Evolutionary conservation across 371 early-diverging fungal species (phyloP).

Genomic region (Saksenaea vasiformis): DNA sequence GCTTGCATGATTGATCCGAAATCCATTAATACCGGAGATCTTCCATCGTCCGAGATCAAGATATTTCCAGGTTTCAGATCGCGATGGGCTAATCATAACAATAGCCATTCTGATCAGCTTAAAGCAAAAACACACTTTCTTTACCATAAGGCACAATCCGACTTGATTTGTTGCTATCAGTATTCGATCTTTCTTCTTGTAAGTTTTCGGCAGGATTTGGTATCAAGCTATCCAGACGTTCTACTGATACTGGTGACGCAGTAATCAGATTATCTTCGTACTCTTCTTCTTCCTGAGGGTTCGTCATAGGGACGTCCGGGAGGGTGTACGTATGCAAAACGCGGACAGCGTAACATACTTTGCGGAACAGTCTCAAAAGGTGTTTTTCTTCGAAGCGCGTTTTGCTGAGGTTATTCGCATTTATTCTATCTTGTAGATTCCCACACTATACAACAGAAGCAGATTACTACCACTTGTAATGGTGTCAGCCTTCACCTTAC

Average conservation of each 20-base stretch:
- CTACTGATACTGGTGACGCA: conserved; percentile 4
- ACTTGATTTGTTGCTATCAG: not conserved
- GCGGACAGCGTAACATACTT: conserved; percentile 62
- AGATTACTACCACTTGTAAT: not conserved
- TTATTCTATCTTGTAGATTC: conserved; percentile 61
- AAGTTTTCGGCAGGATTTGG: not conserved
- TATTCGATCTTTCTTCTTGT: not conserved
- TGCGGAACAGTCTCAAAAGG: conserved; percentile 60
- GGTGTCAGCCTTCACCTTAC: conserved; percentile 19
- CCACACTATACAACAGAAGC: conserved; percentile 36
- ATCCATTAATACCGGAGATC: conserved; percentile 71
- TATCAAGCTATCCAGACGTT: not conserved
- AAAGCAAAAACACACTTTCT: not conserved
- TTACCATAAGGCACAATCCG: conserved; percentile 13
- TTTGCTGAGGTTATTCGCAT: conserved; percentile 54
- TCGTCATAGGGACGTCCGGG: conserved; percentile 43
- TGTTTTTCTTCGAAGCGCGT: conserved; percentile 58
- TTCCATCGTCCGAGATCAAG: conserved; percentile 63
- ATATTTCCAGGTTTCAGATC: conserved; percentile 75
- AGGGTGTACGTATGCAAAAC: conserved; percentile 61
- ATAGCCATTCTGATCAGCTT: not conserved
- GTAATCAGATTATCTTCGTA: conserved; percentile 11
- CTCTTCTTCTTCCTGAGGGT: conserved; percentile 28
- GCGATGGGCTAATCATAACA: conserved; percentile 53
- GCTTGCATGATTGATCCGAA: conserved; percentile 70